A percentile compares a stretch with the other conserved stretches of the same genome.
phyloP scores from a whole-genome alignment of 2,329 filamentous ascomycete genomes.

The Ambrosiella beaveri region DNA sequence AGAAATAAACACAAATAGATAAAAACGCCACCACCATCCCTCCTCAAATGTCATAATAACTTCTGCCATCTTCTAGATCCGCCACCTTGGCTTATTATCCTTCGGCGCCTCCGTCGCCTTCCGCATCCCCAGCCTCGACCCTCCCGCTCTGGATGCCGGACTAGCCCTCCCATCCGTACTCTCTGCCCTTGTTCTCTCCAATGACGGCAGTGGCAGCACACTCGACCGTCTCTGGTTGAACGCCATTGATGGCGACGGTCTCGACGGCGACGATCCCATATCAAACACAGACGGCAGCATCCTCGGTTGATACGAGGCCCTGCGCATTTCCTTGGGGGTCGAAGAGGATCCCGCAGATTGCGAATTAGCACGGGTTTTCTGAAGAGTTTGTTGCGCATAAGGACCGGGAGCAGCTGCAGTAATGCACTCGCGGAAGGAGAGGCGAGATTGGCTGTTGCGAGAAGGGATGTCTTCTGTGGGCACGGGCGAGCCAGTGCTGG shows the following conservation, averaged over 20 bases:
- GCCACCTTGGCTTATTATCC: constrained; percentile 34
- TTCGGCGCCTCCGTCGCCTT: constrained; percentile 21
- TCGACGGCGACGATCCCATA: constrained; percentile 14
- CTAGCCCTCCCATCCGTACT: constrained; percentile 27
- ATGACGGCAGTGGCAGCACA: constrained; percentile 32
- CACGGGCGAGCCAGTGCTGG: constrained; percentile 30
- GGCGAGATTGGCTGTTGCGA: constrained; percentile 25
- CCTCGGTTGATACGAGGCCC: constrained; percentile 36
- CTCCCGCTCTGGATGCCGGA: constrained; percentile 27
- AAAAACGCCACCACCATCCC: background rate
- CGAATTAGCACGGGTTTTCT: constrained; percentile 30
- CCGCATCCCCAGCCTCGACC: constrained; percentile 27
- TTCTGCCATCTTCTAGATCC: constrained; percentile 18
- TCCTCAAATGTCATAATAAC: background rate
- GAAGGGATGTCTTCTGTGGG: constrained; percentile 27
- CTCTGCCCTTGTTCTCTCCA: constrained; percentile 16
- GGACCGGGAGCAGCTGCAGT: constrained; percentile 28
- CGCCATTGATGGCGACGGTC: constrained; percentile 41
- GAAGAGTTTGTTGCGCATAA: constrained; percentile 27
- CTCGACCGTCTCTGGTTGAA: constrained; percentile 30
- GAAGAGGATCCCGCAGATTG: constrained; percentile 19
- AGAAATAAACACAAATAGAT: constrained; percentile 3
- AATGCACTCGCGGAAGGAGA: constrained; percentile 37
- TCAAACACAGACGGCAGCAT: constrained; percentile 9
- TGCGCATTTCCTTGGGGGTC: constrained; percentile 23